Conservation (phyloP, 306 rosid species). For the Canavalia gladiata region DNA sequence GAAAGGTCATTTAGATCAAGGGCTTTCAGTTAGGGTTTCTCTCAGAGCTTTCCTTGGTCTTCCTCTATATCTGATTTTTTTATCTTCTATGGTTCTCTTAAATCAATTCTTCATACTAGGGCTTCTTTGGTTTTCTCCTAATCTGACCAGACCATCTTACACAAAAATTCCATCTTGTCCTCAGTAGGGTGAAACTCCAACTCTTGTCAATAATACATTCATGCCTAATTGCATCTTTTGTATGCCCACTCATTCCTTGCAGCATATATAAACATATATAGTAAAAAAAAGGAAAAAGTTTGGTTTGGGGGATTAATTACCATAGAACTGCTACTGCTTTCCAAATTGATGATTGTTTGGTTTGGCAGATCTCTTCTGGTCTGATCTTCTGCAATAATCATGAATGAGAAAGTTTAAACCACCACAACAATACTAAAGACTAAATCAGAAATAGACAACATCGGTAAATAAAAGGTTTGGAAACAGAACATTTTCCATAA, state of each 20-base stretch:
- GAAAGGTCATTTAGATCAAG: too few relatives aligned
- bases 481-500: background rate
- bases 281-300: conserved; percentile 8
- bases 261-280: background rate
- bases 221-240: background rate
- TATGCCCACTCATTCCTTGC: conserved; percentile 5
- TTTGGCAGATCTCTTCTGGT: conserved; percentile 51
- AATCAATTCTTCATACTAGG: background rate
- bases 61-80: background rate
- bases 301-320: conserved; percentile 51
- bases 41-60: background rate
- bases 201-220: background rate
- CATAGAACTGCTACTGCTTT: conserved; percentile 59
- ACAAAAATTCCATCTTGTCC: background rate
- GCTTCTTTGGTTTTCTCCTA: conserved; percentile 1
- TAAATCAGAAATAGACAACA: background rate
- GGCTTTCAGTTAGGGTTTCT: background rate
- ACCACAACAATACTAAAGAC: background rate
- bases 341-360: conserved; percentile 62
- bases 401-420: conserved; percentile 2
- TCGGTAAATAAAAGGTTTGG: conserved; percentile 2
- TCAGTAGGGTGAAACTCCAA: background rate
- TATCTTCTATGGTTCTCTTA: background rate
- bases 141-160: background rate
- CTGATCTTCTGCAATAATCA: conserved; percentile 61